Conservation (phyloP, 176 grass and related monocot genomes). For the Oryza coarctata region DNA sequence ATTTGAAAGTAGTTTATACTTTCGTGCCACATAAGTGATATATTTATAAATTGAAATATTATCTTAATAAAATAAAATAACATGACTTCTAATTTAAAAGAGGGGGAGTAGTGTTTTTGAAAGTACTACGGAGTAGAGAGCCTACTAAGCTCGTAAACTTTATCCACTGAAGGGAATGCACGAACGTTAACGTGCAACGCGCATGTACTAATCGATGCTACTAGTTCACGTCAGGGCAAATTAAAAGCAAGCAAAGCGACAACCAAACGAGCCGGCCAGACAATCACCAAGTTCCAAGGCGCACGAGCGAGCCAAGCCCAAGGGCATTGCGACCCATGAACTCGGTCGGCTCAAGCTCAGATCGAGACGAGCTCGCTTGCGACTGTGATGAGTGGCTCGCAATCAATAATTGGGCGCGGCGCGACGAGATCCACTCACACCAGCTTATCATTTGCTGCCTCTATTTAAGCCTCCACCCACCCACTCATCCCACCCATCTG, state of each 20-base stretch:
- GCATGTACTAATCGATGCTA: too few relatives aligned
- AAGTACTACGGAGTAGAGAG: too few relatives aligned
- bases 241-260: neutral
- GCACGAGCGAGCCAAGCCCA: neutral
- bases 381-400: neutral
- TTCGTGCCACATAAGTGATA: too few relatives aligned
- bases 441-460: constrained; percentile 61
- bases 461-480: constrained; percentile 61
- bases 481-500: neutral
- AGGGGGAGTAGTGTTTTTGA: too few relatives aligned
- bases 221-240: too few relatives aligned
- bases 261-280: neutral
- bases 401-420: constrained; percentile 32
- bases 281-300: neutral
- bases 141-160: too few relatives aligned
- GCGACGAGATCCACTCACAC: constrained; percentile 12
- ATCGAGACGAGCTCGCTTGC: constrained; percentile 12
- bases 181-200: too few relatives aligned
- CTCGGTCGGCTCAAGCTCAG: neutral
- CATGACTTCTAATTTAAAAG: too few relatives aligned
- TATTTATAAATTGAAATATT: too few relatives aligned
- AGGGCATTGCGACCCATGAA: neutral
- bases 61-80: too few relatives aligned
- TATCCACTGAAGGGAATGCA: too few relatives aligned
- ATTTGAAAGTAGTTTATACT: too few relatives aligned